phyloP scores from a whole-genome alignment of 352 stramenopile genomes.

The Blastocystis sp. region DNA sequence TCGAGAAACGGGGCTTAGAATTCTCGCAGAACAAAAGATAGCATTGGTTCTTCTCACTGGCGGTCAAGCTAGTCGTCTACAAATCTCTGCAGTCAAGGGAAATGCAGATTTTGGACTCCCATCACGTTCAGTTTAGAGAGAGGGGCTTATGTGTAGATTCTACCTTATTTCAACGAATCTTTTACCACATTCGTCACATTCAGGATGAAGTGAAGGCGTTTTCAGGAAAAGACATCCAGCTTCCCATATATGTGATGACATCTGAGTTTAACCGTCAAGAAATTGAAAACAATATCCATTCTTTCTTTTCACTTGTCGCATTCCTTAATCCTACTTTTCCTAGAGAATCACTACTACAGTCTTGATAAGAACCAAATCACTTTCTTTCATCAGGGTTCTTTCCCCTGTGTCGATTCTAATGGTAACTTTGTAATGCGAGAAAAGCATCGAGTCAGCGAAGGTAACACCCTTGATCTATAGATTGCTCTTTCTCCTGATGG shows the following conservation, averaged over 20 bases:
- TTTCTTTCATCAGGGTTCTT: constrained; percentile 46
- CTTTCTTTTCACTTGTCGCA: neutral
- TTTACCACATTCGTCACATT: neutral
- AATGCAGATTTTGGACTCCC: constrained; percentile 38
- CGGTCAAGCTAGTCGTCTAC: neutral
- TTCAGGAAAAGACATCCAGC: neutral
- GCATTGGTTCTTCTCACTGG: constrained; percentile 31
- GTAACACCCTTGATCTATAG: neutral
- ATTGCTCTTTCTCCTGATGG: constrained; percentile 54
- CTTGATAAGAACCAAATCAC: constrained; percentile 2
- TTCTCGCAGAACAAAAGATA: constrained; percentile 9
- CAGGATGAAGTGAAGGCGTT: neutral
- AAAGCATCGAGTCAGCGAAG: neutral
- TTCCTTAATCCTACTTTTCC: neutral
- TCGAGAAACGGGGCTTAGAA: neutral
- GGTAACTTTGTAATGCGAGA: constrained; percentile 39
- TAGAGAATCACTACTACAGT: constrained; percentile 20
- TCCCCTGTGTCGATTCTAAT: constrained; percentile 27
- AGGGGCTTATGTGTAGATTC: neutral
- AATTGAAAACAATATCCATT: constrained; percentile 12
- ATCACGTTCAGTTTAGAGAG: neutral
- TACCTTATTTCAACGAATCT: constrained; percentile 19
- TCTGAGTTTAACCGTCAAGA: constrained; percentile 47
- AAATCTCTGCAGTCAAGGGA: neutral
- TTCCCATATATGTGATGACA: constrained; percentile 55